These are phyloP conservation scores for Lepidium africanum DNA, from an alignment of 345 rosid species.

Conservation along the genomic window DNA sequence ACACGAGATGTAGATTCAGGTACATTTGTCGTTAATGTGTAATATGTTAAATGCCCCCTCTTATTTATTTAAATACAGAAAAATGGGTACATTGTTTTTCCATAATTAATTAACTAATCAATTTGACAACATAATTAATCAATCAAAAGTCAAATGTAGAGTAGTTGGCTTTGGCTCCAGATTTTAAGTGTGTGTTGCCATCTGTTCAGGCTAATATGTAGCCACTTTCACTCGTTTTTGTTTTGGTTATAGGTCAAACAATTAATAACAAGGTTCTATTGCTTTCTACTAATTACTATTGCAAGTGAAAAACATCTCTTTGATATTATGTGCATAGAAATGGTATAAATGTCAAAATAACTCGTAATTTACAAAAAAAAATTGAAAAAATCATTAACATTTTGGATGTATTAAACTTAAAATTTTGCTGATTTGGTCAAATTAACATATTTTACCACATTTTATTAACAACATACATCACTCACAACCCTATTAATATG, in stretches of 20 bases:
- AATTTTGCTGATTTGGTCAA: too few species aligned
- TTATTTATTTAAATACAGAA: neutral
- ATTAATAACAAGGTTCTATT: neutral
- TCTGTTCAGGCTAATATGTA: slow-evolving; percentile 1
- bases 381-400: too few species aligned
- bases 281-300: neutral
- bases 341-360: too few species aligned
- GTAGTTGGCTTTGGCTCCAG: slow-evolving; percentile 6
- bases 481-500: too few species aligned
- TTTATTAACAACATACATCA: too few species aligned
- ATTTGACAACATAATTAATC: neutral
- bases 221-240: neutral
- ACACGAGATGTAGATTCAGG: slow-evolving; percentile 15
- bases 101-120: slow-evolving; percentile 1
- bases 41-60: neutral
- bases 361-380: too few species aligned
- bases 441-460: too few species aligned
- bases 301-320: neutral
- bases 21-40: slow-evolving; percentile 14
- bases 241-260: neutral
- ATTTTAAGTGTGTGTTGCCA: slow-evolving; percentile 17
- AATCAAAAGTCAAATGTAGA: slow-evolving; percentile 14
- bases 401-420: too few species aligned
- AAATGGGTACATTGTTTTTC: neutral
- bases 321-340: too few species aligned